phyloP scores from a whole-genome alignment of 331 rosid genomes.

The Stylosanthes scabra region DNA sequence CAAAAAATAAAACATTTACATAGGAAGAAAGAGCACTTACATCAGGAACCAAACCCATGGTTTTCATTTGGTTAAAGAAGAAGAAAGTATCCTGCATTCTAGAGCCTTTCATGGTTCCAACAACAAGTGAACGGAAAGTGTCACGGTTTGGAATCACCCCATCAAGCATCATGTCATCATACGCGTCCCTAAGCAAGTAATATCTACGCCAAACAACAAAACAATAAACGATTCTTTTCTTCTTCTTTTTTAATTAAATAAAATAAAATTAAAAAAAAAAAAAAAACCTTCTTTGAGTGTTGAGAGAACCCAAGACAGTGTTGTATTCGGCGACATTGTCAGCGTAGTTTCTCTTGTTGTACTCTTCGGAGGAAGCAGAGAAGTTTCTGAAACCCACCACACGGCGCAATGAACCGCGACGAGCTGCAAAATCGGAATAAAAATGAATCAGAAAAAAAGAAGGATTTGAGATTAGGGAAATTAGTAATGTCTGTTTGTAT shows the following conservation, averaged over 20 bases:
- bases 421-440: constrained; percentile 46
- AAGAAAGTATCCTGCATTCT: constrained; percentile 80
- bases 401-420: constrained; percentile 53
- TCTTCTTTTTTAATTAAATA: too few relatives aligned
- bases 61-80: constrained; percentile 85
- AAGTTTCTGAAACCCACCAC: constrained; percentile 58
- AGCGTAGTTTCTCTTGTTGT: constrained; percentile 78
- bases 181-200: constrained; percentile 77
- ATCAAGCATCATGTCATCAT: constrained; percentile 92
- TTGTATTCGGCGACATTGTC: constrained; percentile 80
- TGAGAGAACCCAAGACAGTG: constrained; percentile 72
- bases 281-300: constrained; percentile 64
- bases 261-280: too few relatives aligned
- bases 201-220: constrained; percentile 44
- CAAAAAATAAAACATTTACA: neutral
- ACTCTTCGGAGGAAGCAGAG: constrained; percentile 58
- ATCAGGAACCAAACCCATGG: constrained; percentile 87
- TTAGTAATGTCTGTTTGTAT: neutral
- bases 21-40: constrained; percentile 50
- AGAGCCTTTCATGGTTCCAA: constrained; percentile 79
- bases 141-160: constrained; percentile 88
- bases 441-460: neutral
- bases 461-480: neutral
- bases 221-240: too few relatives aligned
- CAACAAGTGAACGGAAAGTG: constrained; percentile 71